phyloP scores from a whole-genome alignment of 305 asterid genomes.

The Stenogyne calaminthoides region DNA sequence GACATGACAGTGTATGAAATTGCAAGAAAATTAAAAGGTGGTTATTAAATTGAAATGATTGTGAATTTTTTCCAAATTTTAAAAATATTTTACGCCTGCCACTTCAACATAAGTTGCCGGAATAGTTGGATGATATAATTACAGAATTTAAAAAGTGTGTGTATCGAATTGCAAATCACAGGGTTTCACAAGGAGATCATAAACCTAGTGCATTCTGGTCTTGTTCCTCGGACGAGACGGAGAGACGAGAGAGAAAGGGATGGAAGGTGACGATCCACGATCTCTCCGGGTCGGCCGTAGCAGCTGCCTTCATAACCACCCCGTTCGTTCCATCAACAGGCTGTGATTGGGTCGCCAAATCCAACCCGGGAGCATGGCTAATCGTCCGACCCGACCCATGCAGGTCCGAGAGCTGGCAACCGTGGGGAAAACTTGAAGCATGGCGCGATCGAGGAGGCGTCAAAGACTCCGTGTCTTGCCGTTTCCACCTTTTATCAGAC shows the following conservation, averaged over 20 bases:
- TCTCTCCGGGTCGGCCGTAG: conserved; percentile 83
- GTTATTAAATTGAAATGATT: too few species aligned
- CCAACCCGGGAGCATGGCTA: conserved; percentile 92
- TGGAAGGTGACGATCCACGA: conserved; percentile 85
- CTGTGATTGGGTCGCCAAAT: conserved; percentile 80
- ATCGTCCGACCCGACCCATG: conserved; percentile 69
- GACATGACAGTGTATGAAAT: too few species aligned
- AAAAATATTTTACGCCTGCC: too few species aligned
- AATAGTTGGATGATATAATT: too few species aligned
- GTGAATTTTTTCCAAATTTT: too few species aligned
- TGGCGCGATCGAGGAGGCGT: conserved; percentile 73
- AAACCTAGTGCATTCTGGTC: conserved; percentile 56
- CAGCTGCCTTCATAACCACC: conserved; percentile 80
- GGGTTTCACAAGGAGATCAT: conserved; percentile 68
- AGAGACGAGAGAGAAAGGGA: conserved; percentile 77
- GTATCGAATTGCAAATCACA: conserved; percentile 24
- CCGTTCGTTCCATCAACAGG: conserved; percentile 84
- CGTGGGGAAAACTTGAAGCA: conserved; percentile 90
- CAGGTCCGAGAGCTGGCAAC: conserved; percentile 75
- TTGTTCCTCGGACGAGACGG: conserved; percentile 49
- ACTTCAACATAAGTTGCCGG: too few species aligned
- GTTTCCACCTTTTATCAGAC: conserved; percentile 65
- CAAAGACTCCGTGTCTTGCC: conserved; percentile 63
- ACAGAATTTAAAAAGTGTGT: too few species aligned
- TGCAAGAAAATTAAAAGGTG: too few species aligned